Percentiles rank a stretch among this genome's conserved stretches.
These are phyloP conservation scores for Skeletonema menzelii DNA, from an alignment of 108 stramenopile genomes.

Conservation along the genomic window DNA sequence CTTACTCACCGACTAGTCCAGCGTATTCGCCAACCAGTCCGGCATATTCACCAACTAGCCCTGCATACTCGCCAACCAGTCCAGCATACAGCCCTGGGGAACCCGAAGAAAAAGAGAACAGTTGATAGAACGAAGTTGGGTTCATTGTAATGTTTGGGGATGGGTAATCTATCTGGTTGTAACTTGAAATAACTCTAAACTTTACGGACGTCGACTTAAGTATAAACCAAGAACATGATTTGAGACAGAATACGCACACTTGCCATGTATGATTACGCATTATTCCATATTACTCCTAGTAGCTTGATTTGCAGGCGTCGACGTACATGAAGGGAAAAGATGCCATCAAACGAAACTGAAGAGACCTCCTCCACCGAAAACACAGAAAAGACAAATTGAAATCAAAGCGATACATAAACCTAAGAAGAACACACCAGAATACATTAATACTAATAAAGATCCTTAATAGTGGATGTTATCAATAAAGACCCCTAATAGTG, in stretches of 20 bases:
- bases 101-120: slow-evolving; percentile 52
- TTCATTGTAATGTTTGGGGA: neutral
- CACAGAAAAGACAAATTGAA: no score
- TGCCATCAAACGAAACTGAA: no score
- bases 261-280: no score
- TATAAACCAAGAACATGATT: neutral
- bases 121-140: neutral
- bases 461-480: neutral
- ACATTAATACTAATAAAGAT: neutral
- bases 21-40: slow-evolving; percentile 14
- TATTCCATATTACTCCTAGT: no score
- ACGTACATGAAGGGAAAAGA: no score
- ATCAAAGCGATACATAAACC: no score
- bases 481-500: neutral
- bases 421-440: no score
- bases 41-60: slow-evolving; percentile 79
- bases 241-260: neutral
- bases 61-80: slow-evolving; percentile 83
- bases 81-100: slow-evolving; percentile 72
- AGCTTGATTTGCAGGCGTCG: no score
- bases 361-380: no score
- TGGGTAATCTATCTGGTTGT: neutral
- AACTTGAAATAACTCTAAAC: neutral
- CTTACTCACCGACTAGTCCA: slow-evolving; percentile 78
- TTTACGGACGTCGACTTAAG: neutral